A percentile compares a stretch with the other conserved stretches of the same genome.
Conservation (phyloP, 371 early-diverging fungal species). For the Zancudomyces culisetae region DNA sequence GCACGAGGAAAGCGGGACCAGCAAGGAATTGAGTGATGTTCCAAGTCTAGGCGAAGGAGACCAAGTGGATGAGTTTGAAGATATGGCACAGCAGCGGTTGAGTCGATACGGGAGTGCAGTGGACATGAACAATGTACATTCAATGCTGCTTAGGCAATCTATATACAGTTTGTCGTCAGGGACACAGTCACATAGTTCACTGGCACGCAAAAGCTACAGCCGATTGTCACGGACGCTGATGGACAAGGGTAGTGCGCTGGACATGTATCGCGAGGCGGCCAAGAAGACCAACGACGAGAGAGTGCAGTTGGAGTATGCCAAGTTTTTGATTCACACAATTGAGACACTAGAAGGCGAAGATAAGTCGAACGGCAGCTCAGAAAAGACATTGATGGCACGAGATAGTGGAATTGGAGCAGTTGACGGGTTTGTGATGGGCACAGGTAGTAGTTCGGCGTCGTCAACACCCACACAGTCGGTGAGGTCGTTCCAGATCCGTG, state of each 20-base stretch:
- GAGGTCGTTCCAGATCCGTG: neutral
- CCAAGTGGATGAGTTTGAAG: neutral
- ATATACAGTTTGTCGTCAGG: constrained; percentile 1
- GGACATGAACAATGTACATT: constrained; percentile 2
- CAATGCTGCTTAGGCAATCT: constrained; percentile 1
- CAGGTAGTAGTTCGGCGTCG: constrained; percentile 12
- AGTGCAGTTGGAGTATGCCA: constrained; percentile 48
- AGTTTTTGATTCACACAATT: constrained; percentile 36
- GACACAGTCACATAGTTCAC: neutral
- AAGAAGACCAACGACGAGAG: constrained; percentile 43
- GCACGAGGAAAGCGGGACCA: neutral
- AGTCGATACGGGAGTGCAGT: neutral
- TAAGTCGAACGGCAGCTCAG: constrained; percentile 14
- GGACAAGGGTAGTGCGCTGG: constrained; percentile 33
- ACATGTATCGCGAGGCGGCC: constrained; percentile 49
- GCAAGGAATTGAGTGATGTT: too few relatives aligned
- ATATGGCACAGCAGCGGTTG: neutral
- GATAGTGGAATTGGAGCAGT: constrained; percentile 3
- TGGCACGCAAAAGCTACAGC: constrained; percentile 2
- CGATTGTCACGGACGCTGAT: constrained; percentile 36
- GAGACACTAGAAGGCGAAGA: constrained; percentile 18
- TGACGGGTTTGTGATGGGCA: neutral
- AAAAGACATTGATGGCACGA: constrained; percentile 12
- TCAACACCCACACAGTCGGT: constrained; percentile 7
- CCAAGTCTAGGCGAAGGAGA: neutral